Evolutionary conservation across 495 filamentous ascomycete genomes (phyloP).

Genomic region (Chaetomidium leptoderma): DNA sequence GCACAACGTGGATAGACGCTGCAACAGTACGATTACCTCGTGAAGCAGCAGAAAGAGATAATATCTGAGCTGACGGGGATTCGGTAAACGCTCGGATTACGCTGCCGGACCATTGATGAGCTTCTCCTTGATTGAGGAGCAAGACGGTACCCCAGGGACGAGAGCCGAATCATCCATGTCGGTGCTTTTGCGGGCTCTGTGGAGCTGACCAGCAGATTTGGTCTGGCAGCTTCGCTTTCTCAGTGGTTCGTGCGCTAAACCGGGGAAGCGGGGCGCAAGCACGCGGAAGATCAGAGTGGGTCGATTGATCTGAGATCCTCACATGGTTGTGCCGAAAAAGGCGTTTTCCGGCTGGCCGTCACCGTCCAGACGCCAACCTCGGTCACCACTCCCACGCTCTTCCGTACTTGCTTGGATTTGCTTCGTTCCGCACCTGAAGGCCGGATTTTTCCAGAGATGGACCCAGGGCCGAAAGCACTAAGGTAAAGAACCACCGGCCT

Average conservation of each 20-base stretch:
- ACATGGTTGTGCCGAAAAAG: neutral
- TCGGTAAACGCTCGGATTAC: neutral
- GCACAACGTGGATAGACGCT: slow-evolving; percentile 13
- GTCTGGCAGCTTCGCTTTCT: no score
- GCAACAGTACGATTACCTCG: neutral
- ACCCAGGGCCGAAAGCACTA: no score
- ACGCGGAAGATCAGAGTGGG: slow-evolving; percentile 1
- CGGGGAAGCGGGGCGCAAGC: slow-evolving; percentile 22
- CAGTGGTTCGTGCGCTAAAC: slow-evolving; percentile 8
- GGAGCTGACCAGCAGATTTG: neutral
- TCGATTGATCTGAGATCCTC: slow-evolving; percentile 1
- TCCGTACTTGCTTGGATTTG: no score
- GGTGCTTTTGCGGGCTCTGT: neutral
- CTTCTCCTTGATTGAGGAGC: no score
- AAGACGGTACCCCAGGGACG: no score
- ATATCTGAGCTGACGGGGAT: neutral
- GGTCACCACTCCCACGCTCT: no score
- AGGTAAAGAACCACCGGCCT: no score
- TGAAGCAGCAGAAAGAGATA: no score
- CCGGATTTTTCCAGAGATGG: no score
- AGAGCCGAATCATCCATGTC: no score
- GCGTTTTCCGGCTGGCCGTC: neutral
- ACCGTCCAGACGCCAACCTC: no score
- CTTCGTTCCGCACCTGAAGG: no score
- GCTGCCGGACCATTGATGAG: neutral